phyloP scores from a whole-genome alignment of 495 filamentous ascomycete genomes.

The Daldinia caldariorum region DNA sequence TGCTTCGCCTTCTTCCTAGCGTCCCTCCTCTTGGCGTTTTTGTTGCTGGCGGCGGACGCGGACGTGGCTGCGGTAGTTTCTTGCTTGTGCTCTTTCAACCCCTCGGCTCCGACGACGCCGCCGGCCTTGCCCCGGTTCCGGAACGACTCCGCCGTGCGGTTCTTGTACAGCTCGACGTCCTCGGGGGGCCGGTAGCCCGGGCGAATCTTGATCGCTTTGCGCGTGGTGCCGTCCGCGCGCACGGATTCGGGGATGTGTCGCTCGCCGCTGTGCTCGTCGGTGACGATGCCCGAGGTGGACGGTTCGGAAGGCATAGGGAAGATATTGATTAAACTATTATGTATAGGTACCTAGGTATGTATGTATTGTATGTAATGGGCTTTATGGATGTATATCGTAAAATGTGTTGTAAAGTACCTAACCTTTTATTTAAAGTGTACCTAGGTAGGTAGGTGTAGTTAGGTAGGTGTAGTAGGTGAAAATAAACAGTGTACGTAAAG shows the following conservation, averaged over 20 bases:
- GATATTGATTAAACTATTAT: not conserved
- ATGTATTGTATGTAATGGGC: no score
- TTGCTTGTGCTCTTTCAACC: constrained; percentile 62
- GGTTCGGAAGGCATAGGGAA: constrained; percentile 59
- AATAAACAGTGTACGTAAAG: not conserved
- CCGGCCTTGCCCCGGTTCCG: constrained; percentile 81
- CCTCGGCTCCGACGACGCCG: constrained; percentile 81
- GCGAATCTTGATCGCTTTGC: constrained; percentile 91
- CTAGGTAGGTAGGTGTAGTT: no score
- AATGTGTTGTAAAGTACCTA: not conserved
- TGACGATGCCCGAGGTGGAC: constrained; percentile 77
- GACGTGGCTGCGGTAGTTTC: constrained; percentile 54
- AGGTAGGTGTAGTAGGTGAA: not conserved
- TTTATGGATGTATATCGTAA: not conserved
- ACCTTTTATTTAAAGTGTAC: no score
- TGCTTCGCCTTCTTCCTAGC: constrained; percentile 88
- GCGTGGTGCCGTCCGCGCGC: constrained; percentile 85
- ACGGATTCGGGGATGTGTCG: constrained; percentile 87
- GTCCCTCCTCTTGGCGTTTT: constrained; percentile 94
- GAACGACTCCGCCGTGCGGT: constrained; percentile 85
- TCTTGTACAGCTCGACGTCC: constrained; percentile 96
- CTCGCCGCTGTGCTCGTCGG: constrained; percentile 74
- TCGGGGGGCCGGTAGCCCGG: constrained; percentile 95
- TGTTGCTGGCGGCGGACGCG: constrained; percentile 69
- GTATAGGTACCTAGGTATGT: no score